Conservation (phyloP, 371 early-diverging fungal genomes). For the Mortierella sp. region DNA sequence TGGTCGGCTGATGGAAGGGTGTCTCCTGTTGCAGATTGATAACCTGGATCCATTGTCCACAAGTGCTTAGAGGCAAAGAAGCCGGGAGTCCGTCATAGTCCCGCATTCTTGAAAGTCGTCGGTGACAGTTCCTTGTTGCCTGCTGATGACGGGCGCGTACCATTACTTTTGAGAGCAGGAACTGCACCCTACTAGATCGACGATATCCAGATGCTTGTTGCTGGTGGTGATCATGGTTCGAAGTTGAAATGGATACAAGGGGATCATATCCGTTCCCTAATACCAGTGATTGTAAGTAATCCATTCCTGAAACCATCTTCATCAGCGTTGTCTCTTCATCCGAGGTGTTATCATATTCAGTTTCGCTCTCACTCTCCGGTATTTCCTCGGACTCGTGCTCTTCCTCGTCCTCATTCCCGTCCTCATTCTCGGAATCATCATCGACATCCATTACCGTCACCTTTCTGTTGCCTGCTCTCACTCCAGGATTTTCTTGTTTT, state of each 20-base stretch:
- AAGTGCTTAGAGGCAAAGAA: slow-evolving; percentile 26
- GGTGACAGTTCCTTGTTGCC: slow-evolving; percentile 15
- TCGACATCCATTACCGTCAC: neutral
- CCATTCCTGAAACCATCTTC: slow-evolving; percentile 31
- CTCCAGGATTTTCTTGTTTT: no score
- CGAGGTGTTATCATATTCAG: slow-evolving; percentile 30
- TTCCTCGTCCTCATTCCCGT: neutral
- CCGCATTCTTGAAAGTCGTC: slow-evolving; percentile 19
- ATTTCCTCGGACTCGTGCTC: neutral
- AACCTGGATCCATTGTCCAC: slow-evolving; percentile 49
- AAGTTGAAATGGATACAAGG: no score
- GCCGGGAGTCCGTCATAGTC: slow-evolving; percentile 26
- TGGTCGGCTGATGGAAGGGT: slow-evolving; percentile 11
- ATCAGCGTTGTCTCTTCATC: slow-evolving; percentile 45
- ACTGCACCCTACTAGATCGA: neutral
- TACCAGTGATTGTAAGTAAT: slow-evolving; percentile 28
- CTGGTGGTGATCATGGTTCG: no score
- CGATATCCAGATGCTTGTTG: no score
- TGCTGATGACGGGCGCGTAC: slow-evolving; percentile 23
- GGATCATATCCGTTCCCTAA: no score
- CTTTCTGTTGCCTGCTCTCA: neutral
- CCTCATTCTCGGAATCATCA: slow-evolving; percentile 4
- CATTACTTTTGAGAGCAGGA: slow-evolving; percentile 6
- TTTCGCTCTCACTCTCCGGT: slow-evolving; percentile 12
- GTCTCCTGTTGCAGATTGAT: slow-evolving; percentile 51